These are phyloP conservation scores for Dacryopinax spathularia DNA, from an alignment of 768 basidiomycete species.

Conservation along the genomic window DNA sequence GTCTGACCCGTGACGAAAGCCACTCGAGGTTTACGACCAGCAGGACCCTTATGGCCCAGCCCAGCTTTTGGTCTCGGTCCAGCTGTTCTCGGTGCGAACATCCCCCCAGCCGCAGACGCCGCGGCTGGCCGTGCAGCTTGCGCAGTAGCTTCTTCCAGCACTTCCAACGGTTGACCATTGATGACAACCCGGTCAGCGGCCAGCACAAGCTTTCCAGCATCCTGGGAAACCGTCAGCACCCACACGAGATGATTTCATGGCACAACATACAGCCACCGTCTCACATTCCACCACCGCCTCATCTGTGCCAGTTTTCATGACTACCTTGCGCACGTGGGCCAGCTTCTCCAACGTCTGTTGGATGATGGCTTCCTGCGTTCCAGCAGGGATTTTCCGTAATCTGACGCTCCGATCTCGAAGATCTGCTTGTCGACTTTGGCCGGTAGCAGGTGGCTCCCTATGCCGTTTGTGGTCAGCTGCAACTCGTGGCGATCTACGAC, in stretches of 20 bases:
- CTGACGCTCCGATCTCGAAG: constrained; percentile 57
- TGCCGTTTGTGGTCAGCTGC: neutral
- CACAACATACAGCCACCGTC: constrained; percentile 25
- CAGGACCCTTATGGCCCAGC: constrained; percentile 38
- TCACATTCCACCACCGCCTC: constrained; percentile 31
- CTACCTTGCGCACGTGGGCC: constrained; percentile 46
- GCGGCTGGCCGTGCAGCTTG: constrained; percentile 22
- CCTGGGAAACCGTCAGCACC: constrained; percentile 32
- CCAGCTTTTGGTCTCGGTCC: constrained; percentile 57
- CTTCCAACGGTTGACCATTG: constrained; percentile 41
- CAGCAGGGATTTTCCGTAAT: constrained; percentile 55
- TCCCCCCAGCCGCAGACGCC: constrained; percentile 29
- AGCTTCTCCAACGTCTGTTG: constrained; percentile 82
- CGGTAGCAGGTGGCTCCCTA: constrained; percentile 18
- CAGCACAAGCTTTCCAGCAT: constrained; percentile 67
- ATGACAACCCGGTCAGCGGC: constrained; percentile 57
- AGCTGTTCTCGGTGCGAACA: constrained; percentile 57
- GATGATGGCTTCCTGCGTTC: constrained; percentile 76
- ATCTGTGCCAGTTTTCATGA: constrained; percentile 50
- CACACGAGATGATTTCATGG: neutral
- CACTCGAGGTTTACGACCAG: neutral
- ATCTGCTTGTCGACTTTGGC: constrained; percentile 41
- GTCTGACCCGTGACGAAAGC: constrained; percentile 15
- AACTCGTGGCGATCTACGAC: neutral
- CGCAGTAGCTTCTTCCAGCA: constrained; percentile 41